Evolutionary conservation across 345 rosid genomes (phyloP), one percentile per base, ranked within the genome.

Genomic region (Citrus sp.): DNA sequence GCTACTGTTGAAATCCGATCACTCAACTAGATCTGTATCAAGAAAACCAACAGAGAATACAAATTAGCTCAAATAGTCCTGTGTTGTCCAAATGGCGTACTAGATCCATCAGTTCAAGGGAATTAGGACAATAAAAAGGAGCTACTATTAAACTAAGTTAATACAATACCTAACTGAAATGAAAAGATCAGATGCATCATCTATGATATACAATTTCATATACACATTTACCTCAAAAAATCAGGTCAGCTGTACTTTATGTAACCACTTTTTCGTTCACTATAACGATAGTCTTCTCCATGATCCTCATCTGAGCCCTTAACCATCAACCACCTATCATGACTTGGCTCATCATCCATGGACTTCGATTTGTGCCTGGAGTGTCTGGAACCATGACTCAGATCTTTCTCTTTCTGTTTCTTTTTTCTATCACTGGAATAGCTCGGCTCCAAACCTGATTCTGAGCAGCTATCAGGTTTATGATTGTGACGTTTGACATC

Each of bases 291-390:
- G 34, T 75, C 80, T 49, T 82, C 87, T 27, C 58, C 75, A 68
- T 14, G 27, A 35, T 83, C 67, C 74, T 75, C 80, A 28, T 78
- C 81, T 32, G 78, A 71, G 30, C 82, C 78, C 65, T 82, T 70
- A 27, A 55, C 71, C 91, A 84, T 88, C 80, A 61, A 84, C 91
- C 87, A 84, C 80, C 89, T 81, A 69, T 84, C 85, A 74, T 46
- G 81, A 74, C 69, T 70, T 34, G 24, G 35, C 46, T 82, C 75
- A 62, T 80, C 55, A 58, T 42, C 38, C n/a, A 24, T 54, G 13
- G 76, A 34, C 65, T 73, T 83, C 35, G 76, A 42, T 16, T 46
- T 77, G 55, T 71, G 64, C 76, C 59, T 51, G 30, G 83, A 74
- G 68, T 74, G 78, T 72, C 81, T 35, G 51, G 76, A 77, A 16